phyloP scores from a whole-genome alignment of 2,329 filamentous ascomycete species.

The Aspergillus caelatus region DNA sequence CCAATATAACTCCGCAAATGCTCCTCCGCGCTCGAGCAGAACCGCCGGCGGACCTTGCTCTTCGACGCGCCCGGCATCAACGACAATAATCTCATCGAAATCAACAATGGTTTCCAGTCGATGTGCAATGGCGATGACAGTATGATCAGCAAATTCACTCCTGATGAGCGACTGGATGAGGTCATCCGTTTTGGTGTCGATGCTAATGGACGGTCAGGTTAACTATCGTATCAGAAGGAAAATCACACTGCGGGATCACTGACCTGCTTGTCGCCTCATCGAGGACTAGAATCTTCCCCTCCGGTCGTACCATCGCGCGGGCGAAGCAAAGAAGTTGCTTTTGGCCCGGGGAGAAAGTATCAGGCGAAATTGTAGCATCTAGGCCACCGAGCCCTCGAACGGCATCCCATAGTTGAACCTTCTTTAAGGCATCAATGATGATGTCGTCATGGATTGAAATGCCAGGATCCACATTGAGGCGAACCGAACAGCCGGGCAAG shows the following conservation, averaged over 20 bases:
- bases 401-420: not conserved
- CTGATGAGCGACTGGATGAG: slow-evolving; percentile 5
- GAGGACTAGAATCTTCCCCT: not conserved
- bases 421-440: not conserved
- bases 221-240: slow-evolving; percentile 18
- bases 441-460: not conserved
- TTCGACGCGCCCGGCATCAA: not conserved
- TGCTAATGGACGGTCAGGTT: not conserved
- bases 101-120: not conserved
- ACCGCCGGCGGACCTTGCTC: not conserved
- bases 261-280: not conserved
- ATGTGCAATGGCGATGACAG: slow-evolving; percentile 7
- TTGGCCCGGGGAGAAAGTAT: not conserved
- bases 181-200: slow-evolving; percentile 11
- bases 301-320: not conserved
- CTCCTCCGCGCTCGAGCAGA: not conserved
- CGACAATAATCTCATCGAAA: not conserved
- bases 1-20: not conserved
- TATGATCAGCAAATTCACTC: slow-evolving; percentile 11
- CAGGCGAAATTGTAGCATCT: not conserved
- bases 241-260: not conserved
- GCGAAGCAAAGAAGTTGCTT: not conserved
- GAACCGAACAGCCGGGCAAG: not conserved
- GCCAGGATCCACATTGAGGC: not conserved
- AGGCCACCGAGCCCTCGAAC: not conserved